Base-by-base conservation (phyloP, 106 monocot species). In the Cymbidium sinense region DNA sequence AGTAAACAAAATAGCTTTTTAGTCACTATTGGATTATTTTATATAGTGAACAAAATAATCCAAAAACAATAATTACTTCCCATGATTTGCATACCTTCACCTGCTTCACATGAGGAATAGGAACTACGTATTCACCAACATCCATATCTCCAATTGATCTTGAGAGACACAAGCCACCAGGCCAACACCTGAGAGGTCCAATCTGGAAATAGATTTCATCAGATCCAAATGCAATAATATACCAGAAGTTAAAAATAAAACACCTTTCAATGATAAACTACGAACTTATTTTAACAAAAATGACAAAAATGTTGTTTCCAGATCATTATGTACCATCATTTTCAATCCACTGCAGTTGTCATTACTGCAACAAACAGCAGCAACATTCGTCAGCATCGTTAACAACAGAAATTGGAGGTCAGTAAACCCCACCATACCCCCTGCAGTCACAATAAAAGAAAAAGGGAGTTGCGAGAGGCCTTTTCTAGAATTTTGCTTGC, bases 41-140 rank as follows among this genome's bases (percentile, higher is more conserved):
- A 67, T 31, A 33, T 33, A 67, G n/a, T 15, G 33, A 67, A 67
- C 4, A 67, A 67, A 33, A 13, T 21, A 29, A 67, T 4, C 17
- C 29, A 67, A 67, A 33, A 67, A 11, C 33, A 33, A 21, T 23
- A 67, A n/a, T 71, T 71, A 15, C 30, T 30, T 28, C 67, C 17
- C 18, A 71, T 71, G 71, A 36, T n/a, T 6, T 11, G 21, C 37
- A 33, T 85, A 93, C 93, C 93, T 93, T 93, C 15, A 93, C 88
- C 90, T 93, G 93, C 79, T 93, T 93, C 67, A 93, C 93, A 74
- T 93, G 81, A 37, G 93, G 93, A 36, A 93, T 84, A 6, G 93
- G 93, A 74, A 93, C 90, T 43, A 93, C 90, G 76, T 86, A 90
- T 77, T 93, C 93, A 27, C 93, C 93, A 82, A 93, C 93, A 85